Evolutionary conservation across 2,329 filamentous ascomycete species (phyloP).

Genomic region (Akanthomyces uredinophilus): DNA sequence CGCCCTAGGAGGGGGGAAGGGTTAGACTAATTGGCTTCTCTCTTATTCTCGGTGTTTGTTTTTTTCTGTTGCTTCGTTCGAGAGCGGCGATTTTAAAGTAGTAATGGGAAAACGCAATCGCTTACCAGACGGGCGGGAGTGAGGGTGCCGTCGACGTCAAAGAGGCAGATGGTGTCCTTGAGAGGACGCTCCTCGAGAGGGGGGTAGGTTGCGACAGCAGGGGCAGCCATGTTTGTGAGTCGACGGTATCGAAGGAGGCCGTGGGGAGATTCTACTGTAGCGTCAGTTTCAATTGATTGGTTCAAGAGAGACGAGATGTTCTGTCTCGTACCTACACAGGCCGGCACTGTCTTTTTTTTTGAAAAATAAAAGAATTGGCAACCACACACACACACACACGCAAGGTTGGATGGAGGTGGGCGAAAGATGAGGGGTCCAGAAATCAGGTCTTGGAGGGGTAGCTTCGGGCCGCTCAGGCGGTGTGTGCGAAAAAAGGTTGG

Average conservation of each 20-base stretch:
- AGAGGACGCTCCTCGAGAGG: conserved; percentile 77
- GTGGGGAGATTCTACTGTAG: not conserved
- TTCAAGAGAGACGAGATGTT: not conserved
- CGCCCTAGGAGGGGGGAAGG: conserved; percentile 43
- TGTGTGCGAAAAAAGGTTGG: not conserved
- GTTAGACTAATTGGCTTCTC: not conserved
- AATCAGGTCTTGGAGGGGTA: conserved; percentile 2
- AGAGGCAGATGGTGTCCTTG: conserved; percentile 90
- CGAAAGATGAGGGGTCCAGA: not conserved
- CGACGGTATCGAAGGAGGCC: not conserved
- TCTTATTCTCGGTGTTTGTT: too few relatives aligned
- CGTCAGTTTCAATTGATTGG: not conserved
- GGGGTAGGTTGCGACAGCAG: conserved; percentile 49
- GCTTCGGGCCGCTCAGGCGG: conserved; percentile 1
- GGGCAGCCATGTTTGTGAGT: conserved; percentile 29
- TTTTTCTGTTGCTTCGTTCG: too few relatives aligned
- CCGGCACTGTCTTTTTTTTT: too few relatives aligned
- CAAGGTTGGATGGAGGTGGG: not conserved
- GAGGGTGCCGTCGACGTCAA: conserved; percentile 93
- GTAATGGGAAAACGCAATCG: conserved; percentile 13
- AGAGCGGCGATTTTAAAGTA: too few relatives aligned
- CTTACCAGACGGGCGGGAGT: conserved; percentile 73
- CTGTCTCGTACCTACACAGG: too few relatives aligned
- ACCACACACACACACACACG: too few relatives aligned
- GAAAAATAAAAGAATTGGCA: not conserved